Evolutionary conservation across 2,329 filamentous ascomycete genomes (phyloP).

Genomic region (Sarocladium kiliense): DNA sequence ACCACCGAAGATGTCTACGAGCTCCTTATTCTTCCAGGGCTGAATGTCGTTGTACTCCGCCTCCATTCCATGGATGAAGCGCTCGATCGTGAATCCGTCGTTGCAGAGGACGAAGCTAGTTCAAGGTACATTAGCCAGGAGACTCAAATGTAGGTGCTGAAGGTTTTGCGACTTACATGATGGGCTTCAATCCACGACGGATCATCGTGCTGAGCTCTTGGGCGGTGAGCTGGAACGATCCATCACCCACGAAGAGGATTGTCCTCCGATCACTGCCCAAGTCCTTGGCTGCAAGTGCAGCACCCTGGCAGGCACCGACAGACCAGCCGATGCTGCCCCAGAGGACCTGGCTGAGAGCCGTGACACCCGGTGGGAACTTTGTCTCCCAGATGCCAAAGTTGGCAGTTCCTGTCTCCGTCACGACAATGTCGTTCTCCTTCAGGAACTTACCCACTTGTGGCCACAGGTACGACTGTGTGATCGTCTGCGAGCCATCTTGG

Average conservation of each 20-base stretch:
- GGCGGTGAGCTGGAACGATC: conserved; percentile 77
- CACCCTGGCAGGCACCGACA: conserved; percentile 54
- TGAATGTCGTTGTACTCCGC: conserved; percentile 77
- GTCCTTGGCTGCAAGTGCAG: conserved; percentile 71
- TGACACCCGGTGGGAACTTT: conserved; percentile 71
- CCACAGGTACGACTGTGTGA: conserved; percentile 75
- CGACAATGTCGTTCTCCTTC: conserved; percentile 65
- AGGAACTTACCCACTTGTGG: conserved; percentile 70
- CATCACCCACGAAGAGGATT: conserved; percentile 85
- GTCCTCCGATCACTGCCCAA: conserved; percentile 54
- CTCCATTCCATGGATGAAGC: conserved; percentile 80
- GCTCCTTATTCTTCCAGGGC: conserved; percentile 66
- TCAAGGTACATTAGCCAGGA: conserved; percentile 14
- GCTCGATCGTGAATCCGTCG: conserved; percentile 84
- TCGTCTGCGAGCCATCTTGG: conserved; percentile 34
- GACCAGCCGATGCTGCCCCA: conserved; percentile 64
- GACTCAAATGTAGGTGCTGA: background rate
- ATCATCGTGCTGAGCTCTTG: conserved; percentile 86
- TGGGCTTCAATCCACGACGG: conserved; percentile 65
- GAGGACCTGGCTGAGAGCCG: conserved; percentile 73
- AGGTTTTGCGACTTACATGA: conserved; percentile 53
- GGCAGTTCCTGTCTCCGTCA: conserved; percentile 83
- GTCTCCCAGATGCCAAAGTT: conserved; percentile 89
- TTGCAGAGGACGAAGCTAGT: conserved; percentile 76
- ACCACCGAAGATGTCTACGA: conserved; percentile 65